Evolutionary conservation across 73 alveolate genomes (phyloP).

Genomic region (Paramecium sexaurelia): DNA sequence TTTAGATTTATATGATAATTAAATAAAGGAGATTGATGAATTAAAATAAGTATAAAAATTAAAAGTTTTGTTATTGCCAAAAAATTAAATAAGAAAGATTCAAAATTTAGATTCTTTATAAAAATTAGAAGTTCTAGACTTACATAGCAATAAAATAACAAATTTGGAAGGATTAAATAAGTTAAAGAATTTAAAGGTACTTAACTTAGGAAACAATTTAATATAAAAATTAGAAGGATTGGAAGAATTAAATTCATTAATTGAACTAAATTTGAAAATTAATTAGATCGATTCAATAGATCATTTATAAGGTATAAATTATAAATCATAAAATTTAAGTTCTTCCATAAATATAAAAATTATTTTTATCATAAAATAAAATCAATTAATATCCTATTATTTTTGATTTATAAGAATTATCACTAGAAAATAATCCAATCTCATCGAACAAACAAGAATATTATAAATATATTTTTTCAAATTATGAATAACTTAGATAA

Average conservation of each 20-base stretch:
- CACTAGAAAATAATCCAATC: slow-evolving; percentile 78
- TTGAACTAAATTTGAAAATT: slow-evolving; percentile 78
- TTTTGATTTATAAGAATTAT: slow-evolving; percentile 73
- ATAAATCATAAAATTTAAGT: slow-evolving; percentile 51
- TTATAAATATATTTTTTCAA: background rate
- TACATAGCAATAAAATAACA: slow-evolving; percentile 80
- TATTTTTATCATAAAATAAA: slow-evolving; percentile 72
- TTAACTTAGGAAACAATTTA: slow-evolving; percentile 83
- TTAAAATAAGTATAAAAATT: slow-evolving; percentile 79
- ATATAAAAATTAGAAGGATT: slow-evolving; percentile 73
- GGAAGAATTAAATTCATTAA: slow-evolving; percentile 72
- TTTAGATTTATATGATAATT: slow-evolving; percentile 83
- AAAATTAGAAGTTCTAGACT: slow-evolving; percentile 82
- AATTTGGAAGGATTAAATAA: slow-evolving; percentile 79
- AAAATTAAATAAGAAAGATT: slow-evolving; percentile 76
- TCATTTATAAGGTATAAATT: slow-evolving; percentile 65
- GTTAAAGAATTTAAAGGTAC: slow-evolving; percentile 73
- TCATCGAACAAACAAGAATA: background rate
- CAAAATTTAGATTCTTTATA: slow-evolving; percentile 73
- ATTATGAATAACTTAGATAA: slow-evolving; percentile 3
- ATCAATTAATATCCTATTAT: slow-evolving; percentile 70
- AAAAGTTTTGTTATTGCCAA: slow-evolving; percentile 81
- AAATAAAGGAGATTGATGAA: slow-evolving; percentile 79
- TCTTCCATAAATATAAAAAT: slow-evolving; percentile 73
- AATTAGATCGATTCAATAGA: slow-evolving; percentile 80